Evolutionary conservation across 129 eudicot species (phyloP).

Genomic region (Chrysanthemum seticuspe): DNA sequence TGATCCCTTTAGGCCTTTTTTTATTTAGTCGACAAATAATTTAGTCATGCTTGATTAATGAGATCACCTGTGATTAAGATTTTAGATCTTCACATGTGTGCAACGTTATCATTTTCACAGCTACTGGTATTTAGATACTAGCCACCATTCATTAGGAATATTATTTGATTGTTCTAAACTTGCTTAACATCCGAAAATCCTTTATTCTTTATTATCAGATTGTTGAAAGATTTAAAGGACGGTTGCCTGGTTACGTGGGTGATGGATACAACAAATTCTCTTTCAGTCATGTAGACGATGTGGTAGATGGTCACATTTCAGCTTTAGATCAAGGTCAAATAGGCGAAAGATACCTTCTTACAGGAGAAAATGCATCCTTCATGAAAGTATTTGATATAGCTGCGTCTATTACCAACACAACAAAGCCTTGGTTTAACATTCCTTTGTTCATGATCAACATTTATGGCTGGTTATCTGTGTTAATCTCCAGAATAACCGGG

Average conservation of each 20-base stretch:
- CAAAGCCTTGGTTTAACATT: conserved; percentile 52
- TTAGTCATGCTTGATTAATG: background rate
- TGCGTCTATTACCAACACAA: conserved; percentile 61
- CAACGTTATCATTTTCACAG: background rate
- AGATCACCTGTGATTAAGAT: background rate
- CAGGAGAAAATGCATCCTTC: conserved; percentile 90
- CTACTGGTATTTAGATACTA: too few species aligned
- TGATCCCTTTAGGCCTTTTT: too few species aligned
- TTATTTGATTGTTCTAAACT: background rate
- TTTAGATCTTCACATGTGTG: background rate
- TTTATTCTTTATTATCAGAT: conserved; percentile 41
- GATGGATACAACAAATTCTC: conserved; percentile 56
- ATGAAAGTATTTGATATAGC: conserved; percentile 68
- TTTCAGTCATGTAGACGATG: conserved; percentile 83
- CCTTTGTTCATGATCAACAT: conserved; percentile 52
- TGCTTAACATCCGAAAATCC: background rate
- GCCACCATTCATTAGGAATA: background rate
- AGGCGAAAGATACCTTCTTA: conserved; percentile 86
- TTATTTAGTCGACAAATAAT: too few species aligned
- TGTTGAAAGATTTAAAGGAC: conserved; percentile 74
- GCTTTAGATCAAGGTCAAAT: conserved; percentile 60
- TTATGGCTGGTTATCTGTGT: conserved; percentile 75
- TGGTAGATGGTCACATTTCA: conserved; percentile 69
- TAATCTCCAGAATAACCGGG: conserved; percentile 59
- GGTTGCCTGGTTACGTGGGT: conserved; percentile 81